A percentile compares a stretch with the other conserved stretches of the same genome.
phyloP scores from a whole-genome alignment of 805 yeast species.

The Ogataea nonfermentans region DNA sequence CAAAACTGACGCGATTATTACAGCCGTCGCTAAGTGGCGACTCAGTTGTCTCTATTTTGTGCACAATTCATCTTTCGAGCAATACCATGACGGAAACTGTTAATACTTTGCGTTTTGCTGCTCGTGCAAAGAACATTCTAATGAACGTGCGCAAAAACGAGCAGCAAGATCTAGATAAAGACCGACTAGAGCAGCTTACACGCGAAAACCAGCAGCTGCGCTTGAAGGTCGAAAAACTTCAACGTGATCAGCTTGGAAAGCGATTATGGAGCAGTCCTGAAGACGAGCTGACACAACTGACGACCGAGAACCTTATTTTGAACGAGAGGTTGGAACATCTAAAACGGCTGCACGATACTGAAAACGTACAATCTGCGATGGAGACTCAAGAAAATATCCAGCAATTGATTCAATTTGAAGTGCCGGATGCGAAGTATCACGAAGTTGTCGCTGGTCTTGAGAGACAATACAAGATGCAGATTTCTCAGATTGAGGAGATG shows the following conservation, averaged over 20 bases:
- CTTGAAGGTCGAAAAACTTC: slow-evolving; percentile 45
- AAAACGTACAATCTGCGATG: slow-evolving; percentile 39
- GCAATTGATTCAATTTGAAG: slow-evolving; percentile 48
- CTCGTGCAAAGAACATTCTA: slow-evolving; percentile 84
- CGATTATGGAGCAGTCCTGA: slow-evolving; percentile 4
- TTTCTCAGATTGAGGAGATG: slow-evolving; percentile 55
- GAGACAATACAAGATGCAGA: slow-evolving; percentile 45
- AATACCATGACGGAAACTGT: slow-evolving; percentile 71
- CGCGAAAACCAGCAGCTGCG: slow-evolving; percentile 62
- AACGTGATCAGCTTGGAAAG: slow-evolving; percentile 13
- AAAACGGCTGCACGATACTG: slow-evolving; percentile 54
- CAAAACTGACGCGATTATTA: slow-evolving; percentile 81
- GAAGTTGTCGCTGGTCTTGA: slow-evolving; percentile 47
- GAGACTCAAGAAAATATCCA: slow-evolving; percentile 60
- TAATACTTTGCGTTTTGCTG: slow-evolving; percentile 87
- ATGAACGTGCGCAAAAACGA: slow-evolving; percentile 61
- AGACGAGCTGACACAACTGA: slow-evolving; percentile 39
- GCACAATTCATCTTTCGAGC: slow-evolving; percentile 74
- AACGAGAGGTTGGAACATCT: slow-evolving; percentile 69
- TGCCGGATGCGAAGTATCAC: slow-evolving; percentile 33
- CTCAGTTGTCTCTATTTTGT: slow-evolving; percentile 77
- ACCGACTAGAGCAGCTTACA: slow-evolving; percentile 51
- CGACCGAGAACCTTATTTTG: slow-evolving; percentile 62
- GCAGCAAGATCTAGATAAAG: slow-evolving; percentile 39
- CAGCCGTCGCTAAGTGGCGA: slow-evolving; percentile 93